These are phyloP conservation scores for Podospora conica DNA, from an alignment of 495 filamentous ascomycete genomes.

Conservation along the genomic window DNA sequence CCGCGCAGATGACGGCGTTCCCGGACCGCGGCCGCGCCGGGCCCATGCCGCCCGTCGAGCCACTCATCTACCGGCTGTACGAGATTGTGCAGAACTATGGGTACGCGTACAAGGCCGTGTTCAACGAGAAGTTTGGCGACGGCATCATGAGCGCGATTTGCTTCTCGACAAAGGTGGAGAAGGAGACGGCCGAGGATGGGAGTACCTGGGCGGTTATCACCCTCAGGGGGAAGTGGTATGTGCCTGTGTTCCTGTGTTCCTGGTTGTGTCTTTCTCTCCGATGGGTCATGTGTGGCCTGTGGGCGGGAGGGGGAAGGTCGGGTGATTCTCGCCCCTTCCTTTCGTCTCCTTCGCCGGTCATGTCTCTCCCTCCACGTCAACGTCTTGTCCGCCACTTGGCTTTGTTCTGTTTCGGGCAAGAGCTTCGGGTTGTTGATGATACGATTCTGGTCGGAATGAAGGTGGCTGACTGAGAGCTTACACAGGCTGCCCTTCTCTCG, in stretches of 20 bases:
- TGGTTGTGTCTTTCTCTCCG: neutral
- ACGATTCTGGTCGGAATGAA: neutral
- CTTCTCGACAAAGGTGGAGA: constrained; percentile 90
- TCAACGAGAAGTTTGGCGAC: constrained; percentile 99
- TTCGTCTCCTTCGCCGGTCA: neutral
- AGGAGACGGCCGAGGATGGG: constrained; percentile 83
- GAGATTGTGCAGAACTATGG: constrained; percentile 99
- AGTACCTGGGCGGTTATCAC: constrained; percentile 77
- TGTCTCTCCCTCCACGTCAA: neutral
- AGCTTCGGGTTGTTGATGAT: neutral
- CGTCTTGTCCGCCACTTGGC: neutral
- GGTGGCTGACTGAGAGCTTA: constrained; percentile 9
- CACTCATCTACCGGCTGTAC: constrained; percentile 87
- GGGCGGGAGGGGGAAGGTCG: neutral
- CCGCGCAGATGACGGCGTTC: constrained; percentile 59
- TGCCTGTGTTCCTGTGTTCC: constrained; percentile 9
- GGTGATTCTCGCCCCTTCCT: neutral
- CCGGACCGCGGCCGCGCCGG: constrained; percentile 78
- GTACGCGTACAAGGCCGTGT: constrained; percentile 89
- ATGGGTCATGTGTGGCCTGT: neutral
- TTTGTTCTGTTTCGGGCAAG: neutral
- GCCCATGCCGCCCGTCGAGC: constrained; percentile 92
- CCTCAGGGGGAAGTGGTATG: constrained; percentile 87
- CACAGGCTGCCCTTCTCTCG: constrained; percentile 57
- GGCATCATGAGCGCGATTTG: constrained; percentile 98